Base-by-base conservation (phyloP, 2,329 filamentous ascomycete genomes). In the Phaeosphaeriaceae sp. region DNA sequence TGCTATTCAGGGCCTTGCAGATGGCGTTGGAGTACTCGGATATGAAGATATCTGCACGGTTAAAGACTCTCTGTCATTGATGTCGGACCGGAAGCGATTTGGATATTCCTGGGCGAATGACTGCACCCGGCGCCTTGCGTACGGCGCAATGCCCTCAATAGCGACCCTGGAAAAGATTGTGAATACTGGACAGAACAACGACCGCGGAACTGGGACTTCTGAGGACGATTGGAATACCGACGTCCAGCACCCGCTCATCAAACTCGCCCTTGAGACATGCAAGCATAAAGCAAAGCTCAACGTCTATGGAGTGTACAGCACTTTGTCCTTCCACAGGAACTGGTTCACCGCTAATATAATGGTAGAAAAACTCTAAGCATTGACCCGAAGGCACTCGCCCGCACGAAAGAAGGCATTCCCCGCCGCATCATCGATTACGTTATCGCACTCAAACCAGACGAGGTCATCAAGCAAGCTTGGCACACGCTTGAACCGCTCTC, bases 171-270 rank as follows among this genome's bases (percentile, higher is more conserved):
- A n/a, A n/a, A n/a, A n/a, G n/a, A 34, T 34, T 34, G 32, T 34
- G 7, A 7, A 12, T 6, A 34, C 32, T 34, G 32, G 7, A 7
- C n/a, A 12, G 6, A 7, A 34, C 7, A 9, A 9, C 6, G 13
- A 64, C 34, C 46, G 33, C 45, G 50, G 53, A 12, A 39, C 49
- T 42, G 60, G 61, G 16, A 50, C 41, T 13, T 56, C 50, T 30
- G 57, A 66, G 46, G 55, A 63, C 34, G 54, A 63, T 8, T 66
- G 57, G 54, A 63, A 66, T 36, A 41, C 60, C 20, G 46, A 61
- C 39, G 57, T 61, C 39, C 50, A 63, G 46, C 44, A 56, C 33
- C 52, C 49, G 36, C 55, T 63, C 33, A 47, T 66, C 47, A 55
- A 63, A 46, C 53, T 63, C 39, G 57, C 59, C 21, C 54, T 47